Evolutionary conservation across 2,329 filamentous ascomycete genomes (phyloP).

Genomic region (Elsinoe ampelina): DNA sequence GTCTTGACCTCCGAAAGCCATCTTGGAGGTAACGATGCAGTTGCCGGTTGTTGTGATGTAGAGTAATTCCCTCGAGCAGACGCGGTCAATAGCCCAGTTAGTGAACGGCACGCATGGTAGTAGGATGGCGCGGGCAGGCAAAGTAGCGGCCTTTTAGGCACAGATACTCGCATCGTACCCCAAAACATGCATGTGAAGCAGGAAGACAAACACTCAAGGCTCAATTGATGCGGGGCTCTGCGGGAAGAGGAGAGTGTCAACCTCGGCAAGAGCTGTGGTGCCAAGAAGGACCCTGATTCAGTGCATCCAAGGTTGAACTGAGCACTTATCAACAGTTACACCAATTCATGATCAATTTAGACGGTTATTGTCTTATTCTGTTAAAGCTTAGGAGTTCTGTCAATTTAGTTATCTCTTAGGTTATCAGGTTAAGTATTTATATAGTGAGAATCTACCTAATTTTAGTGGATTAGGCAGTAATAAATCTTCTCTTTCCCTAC

Average conservation of each 20-base stretch:
- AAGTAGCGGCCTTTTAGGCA: background rate
- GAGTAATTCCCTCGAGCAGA: background rate
- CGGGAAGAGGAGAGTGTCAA: background rate
- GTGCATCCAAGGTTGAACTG: no score
- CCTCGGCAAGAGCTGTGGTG: no score
- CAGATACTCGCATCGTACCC: background rate
- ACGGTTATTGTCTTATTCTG: no score
- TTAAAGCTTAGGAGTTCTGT: no score
- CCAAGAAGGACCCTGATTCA: no score
- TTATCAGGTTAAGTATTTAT: no score
- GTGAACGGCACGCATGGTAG: background rate
- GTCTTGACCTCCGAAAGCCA: constrained; percentile 62
- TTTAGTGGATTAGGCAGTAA: no score
- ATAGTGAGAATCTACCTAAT: no score
- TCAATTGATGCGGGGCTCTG: background rate
- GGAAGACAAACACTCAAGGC: background rate
- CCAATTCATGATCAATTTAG: no score
- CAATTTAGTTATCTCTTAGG: no score
- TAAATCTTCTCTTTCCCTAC: no score
- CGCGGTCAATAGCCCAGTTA: background rate
- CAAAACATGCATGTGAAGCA: background rate
- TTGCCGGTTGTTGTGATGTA: constrained; percentile 19
- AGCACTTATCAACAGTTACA: no score
- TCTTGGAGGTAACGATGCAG: constrained; percentile 38
- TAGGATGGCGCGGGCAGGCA: background rate